Conservation (phyloP, 2,329 filamentous ascomycete species). For the Xylariaceae sp. region DNA sequence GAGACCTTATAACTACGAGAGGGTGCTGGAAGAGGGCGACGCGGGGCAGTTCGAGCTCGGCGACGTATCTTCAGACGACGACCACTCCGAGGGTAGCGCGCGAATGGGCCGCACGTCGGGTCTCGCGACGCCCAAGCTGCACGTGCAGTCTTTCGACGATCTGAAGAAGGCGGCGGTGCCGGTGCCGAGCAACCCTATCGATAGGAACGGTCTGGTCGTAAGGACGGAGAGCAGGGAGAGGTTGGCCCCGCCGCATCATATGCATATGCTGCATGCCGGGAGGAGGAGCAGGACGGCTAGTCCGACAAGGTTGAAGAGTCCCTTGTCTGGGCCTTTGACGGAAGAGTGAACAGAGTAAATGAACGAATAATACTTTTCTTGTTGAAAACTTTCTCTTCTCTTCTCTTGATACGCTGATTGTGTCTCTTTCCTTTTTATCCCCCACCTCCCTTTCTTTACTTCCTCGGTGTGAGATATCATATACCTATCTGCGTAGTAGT, state of each 20-base stretch:
- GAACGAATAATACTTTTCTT: no score
- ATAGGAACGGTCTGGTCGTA: conserved; percentile 68
- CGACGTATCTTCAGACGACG: conserved; percentile 58
- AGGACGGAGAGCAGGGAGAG: conserved; percentile 84
- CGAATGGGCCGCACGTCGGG: conserved; percentile 58
- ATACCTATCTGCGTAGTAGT: no score
- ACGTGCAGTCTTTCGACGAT: conserved; percentile 47
- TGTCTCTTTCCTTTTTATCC: no score
- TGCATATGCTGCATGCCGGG: conserved; percentile 51
- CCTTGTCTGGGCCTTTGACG: conserved; percentile 46
- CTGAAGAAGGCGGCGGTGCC: conserved; percentile 31
- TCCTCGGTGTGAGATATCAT: no score
- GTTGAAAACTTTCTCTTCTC: background rate
- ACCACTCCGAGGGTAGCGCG: conserved; percentile 54
- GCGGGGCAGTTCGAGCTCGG: conserved; percentile 71
- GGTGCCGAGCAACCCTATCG: conserved; percentile 42
- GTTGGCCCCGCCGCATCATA: conserved; percentile 56
- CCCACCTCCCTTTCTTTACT: no score
- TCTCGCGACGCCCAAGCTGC: conserved; percentile 60
- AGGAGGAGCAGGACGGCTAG: conserved; percentile 53
- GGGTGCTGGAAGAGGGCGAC: conserved; percentile 78
- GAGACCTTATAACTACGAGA: conserved; percentile 61
- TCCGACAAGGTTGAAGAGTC: conserved; percentile 55
- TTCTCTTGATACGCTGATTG: no score
- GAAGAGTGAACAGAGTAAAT: conserved; percentile 31